Percentiles rank a stretch among this genome's conserved stretches.
These are phyloP conservation scores for Glarea lozoyensis DNA, from an alignment of 495 filamentous ascomycete genomes.

Conservation along the genomic window DNA sequence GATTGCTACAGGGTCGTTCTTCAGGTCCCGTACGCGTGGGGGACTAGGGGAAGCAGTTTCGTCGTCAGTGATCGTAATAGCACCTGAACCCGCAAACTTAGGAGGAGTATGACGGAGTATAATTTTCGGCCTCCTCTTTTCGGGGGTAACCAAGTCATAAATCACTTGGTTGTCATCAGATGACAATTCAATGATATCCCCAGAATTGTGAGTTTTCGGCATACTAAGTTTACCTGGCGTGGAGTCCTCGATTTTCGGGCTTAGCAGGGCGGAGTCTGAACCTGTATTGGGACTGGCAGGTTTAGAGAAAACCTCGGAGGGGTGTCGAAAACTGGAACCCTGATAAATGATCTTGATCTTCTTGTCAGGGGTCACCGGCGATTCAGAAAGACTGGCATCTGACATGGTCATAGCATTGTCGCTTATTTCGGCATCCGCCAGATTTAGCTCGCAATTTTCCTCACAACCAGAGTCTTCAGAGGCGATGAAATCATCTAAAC, in stretches of 20 bases:
- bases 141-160: constrained; percentile 9
- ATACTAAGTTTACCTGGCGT: no score
- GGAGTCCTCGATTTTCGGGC: no score
- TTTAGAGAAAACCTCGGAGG: no score
- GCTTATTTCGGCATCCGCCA: constrained; percentile 11
- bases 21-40: constrained; percentile 2
- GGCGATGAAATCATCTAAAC: constrained; percentile 24
- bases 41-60: background rate
- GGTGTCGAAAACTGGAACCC: no score
- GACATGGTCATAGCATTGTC: constrained; percentile 14
- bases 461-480: constrained; percentile 37
- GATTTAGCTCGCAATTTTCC: constrained; percentile 23
- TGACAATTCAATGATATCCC: no score
- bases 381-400: constrained; percentile 5
- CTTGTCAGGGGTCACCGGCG: no score
- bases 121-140: constrained; percentile 5
- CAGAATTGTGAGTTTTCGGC: no score
- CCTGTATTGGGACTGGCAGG: no score
- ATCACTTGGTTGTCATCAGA: constrained; percentile 12
- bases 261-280: no score
- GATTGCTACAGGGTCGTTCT: constrained; percentile 11
- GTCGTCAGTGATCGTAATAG: constrained; percentile 5
- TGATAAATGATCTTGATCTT: no score
- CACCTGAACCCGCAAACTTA: constrained; percentile 4
- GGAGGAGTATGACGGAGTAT: constrained; percentile 5